Base-by-base conservation (phyloP, 1,284 basidiomycete genomes). In the Cryptococcus floricola region DNA sequence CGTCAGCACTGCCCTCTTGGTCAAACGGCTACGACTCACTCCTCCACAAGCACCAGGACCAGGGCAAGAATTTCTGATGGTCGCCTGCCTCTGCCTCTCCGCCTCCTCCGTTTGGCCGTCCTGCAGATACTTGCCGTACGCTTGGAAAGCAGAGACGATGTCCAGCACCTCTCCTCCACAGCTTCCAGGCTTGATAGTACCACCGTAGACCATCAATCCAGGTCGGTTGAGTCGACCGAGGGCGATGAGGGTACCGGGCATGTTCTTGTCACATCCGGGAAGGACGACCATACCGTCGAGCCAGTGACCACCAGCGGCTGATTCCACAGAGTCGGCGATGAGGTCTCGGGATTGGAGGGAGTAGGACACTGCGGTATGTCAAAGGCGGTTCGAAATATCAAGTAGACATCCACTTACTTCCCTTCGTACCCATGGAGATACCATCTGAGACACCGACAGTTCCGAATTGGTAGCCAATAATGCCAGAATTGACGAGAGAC, bases 181-280 rank as follows among this genome's bases (percentile, higher is more conserved):
- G 23, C 88, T 86, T 53, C 95, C 93, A 9, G 93, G 84, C 52
- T 86, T 86, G 67, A 97, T 98, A 25, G 89, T 89, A 34, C 95
- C 95, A 42, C 95, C 95, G 69, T 98, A 98, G 1, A 98, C 87
- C 91, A 98, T 96, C 58, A 98, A 67, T 61, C 91, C 88, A 28
- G 95, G 95, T 50, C 95, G 84, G 78, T 98, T 97, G 61, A 98
- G 80, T 51, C 95, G 83, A 53, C 93, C 92, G 53, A 96, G 83
- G 55, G 91, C 92, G 81, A 95, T 96, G 65, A 95, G 79, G 41
- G 92, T 91, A 56, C 93, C 93, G 10, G 93, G 93, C 92, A 96
- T 96, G 77, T 97, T 97, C 80, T 96, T 97, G 80, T 97, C 93
- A 74, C 93, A 97, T 38, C 93, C 93, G 39, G 95, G 95, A 50